Conservation (phyloP, 805 yeast genomes). For the Yarrowia divulgata region DNA sequence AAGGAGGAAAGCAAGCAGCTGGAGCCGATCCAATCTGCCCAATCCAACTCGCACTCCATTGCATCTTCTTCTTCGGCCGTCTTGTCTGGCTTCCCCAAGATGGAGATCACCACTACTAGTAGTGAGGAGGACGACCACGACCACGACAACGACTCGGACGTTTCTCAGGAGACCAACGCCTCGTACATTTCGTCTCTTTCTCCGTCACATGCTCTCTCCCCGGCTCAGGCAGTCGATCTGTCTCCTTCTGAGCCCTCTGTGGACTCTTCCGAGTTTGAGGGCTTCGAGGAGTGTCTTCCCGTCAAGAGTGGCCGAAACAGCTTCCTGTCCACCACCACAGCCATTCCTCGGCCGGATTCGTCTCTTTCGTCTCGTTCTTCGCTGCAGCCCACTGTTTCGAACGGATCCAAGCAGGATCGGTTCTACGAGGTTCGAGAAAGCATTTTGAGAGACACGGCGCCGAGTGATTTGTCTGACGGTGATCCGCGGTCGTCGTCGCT, state of each 20-base stretch:
- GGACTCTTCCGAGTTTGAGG: conserved; percentile 20
- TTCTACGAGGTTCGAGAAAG: conserved; percentile 37
- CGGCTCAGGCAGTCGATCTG: neutral
- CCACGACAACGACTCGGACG: neutral
- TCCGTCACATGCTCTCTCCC: conserved; percentile 5
- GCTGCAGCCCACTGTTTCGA: conserved; percentile 12
- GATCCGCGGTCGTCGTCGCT: conserved; percentile 27
- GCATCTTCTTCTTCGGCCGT: conserved; percentile 24
- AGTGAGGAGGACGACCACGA: conserved; percentile 6
- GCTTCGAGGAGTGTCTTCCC: conserved; percentile 32
- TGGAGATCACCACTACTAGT: conserved; percentile 1
- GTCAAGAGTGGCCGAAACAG: conserved; percentile 27
- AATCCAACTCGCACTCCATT: neutral
- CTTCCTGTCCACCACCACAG: conserved; percentile 14
- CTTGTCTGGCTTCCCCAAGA: conserved; percentile 24
- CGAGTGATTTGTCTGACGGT: neutral
- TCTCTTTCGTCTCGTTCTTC: conserved; percentile 28
- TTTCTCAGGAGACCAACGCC: conserved; percentile 3
- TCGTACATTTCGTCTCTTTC: conserved; percentile 11
- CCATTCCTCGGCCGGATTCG: conserved; percentile 19
- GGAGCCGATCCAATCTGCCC: conserved; percentile 5
- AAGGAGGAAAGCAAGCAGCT: neutral
- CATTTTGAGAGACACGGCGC: conserved; percentile 26
- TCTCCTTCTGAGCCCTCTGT: neutral
- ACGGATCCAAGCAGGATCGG: conserved; percentile 32